phyloP scores from a whole-genome alignment of 805 yeast genomes.

The Pichia deserticola region DNA sequence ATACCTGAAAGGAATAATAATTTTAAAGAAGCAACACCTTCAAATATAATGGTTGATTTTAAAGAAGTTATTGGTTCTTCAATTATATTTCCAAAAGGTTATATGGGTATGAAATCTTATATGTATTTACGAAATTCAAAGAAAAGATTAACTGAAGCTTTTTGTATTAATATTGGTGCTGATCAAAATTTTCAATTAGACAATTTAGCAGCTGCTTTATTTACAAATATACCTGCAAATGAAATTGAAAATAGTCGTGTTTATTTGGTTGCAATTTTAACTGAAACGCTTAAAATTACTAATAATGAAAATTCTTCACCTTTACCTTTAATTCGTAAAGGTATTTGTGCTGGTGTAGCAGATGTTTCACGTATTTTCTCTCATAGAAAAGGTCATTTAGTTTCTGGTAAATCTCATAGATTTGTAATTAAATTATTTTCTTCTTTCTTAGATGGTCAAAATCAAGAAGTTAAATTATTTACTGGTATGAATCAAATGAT shows the following conservation, averaged over 20 bases:
- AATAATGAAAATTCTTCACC: background rate
- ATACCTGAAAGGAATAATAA: constrained; percentile 40
- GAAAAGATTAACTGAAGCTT: constrained; percentile 69
- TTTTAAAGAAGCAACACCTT: constrained; percentile 44
- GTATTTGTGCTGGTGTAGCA: constrained; percentile 83
- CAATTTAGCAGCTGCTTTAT: constrained; percentile 70
- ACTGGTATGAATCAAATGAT: constrained; percentile 30
- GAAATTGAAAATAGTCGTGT: constrained; percentile 55
- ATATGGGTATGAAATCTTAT: constrained; percentile 64
- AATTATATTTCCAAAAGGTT: constrained; percentile 54
- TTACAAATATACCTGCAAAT: constrained; percentile 64
- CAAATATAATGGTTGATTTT: constrained; percentile 71
- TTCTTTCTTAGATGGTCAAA: constrained; percentile 46
- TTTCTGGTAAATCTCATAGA: constrained; percentile 59
- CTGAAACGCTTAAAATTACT: constrained; percentile 53
- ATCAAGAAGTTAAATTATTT: constrained; percentile 17
- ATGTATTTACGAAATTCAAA: constrained; percentile 60
- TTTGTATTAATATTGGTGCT: constrained; percentile 56
- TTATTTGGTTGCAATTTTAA: constrained; percentile 67
- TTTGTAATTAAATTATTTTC: constrained; percentile 68
- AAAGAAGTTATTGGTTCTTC: constrained; percentile 59
- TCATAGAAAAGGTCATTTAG: constrained; percentile 49
- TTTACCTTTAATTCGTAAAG: constrained; percentile 47
- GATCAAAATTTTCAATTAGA: constrained; percentile 54
- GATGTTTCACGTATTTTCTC: constrained; percentile 77